A percentile compares a stretch with the other conserved stretches of the same genome.
Evolutionary conservation across 2,329 filamentous ascomycete species (phyloP).

Genomic region (Leptographium wingfieldii): DNA sequence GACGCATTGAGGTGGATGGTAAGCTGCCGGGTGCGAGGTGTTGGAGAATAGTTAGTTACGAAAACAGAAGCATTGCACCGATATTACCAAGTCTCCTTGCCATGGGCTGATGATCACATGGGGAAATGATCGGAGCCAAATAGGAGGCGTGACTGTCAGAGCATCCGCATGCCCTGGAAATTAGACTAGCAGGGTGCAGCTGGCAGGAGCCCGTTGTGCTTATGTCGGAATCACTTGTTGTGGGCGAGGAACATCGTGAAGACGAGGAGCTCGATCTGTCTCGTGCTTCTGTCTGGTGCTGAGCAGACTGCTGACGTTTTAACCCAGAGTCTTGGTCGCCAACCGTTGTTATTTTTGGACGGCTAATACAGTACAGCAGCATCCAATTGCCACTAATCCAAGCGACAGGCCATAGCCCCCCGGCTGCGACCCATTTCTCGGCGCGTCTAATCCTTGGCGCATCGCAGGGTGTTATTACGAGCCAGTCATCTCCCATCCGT

Average conservation of each 20-base stretch:
- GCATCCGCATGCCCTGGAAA: not conserved
- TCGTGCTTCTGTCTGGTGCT: not conserved
- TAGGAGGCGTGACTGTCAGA: not conserved
- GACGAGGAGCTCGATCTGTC: not conserved
- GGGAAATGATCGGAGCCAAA: not conserved
- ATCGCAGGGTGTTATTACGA: not conserved
- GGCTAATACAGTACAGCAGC: not conserved
- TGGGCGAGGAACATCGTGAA: not conserved
- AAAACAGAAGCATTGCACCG: not conserved
- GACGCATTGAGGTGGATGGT: not conserved
- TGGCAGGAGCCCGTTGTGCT: not conserved
- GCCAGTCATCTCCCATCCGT: too few species aligned
- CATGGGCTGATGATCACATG: not conserved
- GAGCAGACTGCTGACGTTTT: not conserved
- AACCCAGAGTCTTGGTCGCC: not conserved
- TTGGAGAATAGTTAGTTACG: too few species aligned
- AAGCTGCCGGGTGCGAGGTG: not conserved
- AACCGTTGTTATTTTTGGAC: not conserved
- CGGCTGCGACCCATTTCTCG: not conserved
- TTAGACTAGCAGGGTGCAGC: not conserved
- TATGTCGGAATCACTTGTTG: not conserved
- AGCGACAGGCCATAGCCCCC: not conserved
- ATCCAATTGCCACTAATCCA: not conserved
- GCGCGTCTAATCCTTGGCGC: not conserved
- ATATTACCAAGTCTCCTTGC: not conserved